Conservation (phyloP, 805 yeast genomes). For the Jamesozyma rosinii region DNA sequence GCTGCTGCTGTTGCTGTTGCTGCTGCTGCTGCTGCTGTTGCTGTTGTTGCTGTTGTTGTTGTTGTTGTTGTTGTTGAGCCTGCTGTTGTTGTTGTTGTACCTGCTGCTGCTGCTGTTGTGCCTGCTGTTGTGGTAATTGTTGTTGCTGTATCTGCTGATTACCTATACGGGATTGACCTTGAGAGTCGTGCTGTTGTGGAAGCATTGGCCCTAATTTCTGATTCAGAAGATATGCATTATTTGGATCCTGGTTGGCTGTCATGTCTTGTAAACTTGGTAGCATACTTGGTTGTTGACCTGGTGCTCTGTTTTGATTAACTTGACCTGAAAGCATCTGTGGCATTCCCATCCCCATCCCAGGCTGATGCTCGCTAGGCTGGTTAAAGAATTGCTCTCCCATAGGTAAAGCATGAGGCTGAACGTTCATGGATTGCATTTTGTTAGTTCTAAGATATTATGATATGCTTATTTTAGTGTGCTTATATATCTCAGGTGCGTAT, state of each 20-base stretch:
- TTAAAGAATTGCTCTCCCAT: slow-evolving; percentile 24
- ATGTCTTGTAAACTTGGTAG: slow-evolving; percentile 12
- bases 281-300: slow-evolving; percentile 18
- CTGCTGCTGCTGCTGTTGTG: slow-evolving; percentile 6
- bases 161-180: slow-evolving; percentile 4
- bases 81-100: slow-evolving; percentile 12
- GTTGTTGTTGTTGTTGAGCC: slow-evolving; percentile 11
- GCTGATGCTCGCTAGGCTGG: slow-evolving; percentile 20
- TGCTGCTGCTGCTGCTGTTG: slow-evolving; percentile 14
- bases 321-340: slow-evolving; percentile 25
- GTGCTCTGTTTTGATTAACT: slow-evolving; percentile 18
- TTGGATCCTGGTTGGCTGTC: slow-evolving; percentile 10
- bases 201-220: slow-evolving; percentile 23
- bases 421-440: slow-evolving; percentile 22
- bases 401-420: slow-evolving; percentile 24
- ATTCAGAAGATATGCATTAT: slow-evolving; percentile 19
- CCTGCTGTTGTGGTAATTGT: slow-evolving; percentile 10
- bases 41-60: slow-evolving; percentile 4
- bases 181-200: slow-evolving; percentile 12
- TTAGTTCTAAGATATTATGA: not conserved
- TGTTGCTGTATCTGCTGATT: slow-evolving; percentile 13
- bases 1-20: slow-evolving; percentile 5
- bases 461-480: not conserved
- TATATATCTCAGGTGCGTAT: no score
- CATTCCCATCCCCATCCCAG: slow-evolving; percentile 20